Conservation (phyloP, 257 asterid genomes). For the Pogostemon cablin region DNA sequence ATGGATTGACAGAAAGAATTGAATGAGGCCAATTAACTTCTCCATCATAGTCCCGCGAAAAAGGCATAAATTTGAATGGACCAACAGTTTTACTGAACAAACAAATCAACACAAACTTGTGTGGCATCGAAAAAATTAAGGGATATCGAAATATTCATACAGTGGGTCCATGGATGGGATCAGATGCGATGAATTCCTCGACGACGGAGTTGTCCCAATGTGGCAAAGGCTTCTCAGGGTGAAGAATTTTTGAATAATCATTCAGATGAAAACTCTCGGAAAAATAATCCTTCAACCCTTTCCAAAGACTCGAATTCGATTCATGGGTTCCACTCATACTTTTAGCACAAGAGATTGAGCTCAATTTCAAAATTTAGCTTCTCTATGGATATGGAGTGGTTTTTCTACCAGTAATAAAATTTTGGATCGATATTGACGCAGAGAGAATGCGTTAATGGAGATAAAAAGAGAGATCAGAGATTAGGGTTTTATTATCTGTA, state of each 20-base stretch:
- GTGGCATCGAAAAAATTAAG: background rate
- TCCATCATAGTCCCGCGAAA: background rate
- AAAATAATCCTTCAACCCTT: slow-evolving; percentile 75
- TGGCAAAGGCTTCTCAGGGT: slow-evolving; percentile 78
- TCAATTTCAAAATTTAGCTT: background rate
- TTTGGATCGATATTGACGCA: too few species aligned
- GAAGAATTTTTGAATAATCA: slow-evolving; percentile 64
- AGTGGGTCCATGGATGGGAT: slow-evolving; percentile 77
- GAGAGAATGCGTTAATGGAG: background rate
- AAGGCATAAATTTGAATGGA: background rate
- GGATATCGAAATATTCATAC: slow-evolving; percentile 42
- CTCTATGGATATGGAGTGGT: background rate
- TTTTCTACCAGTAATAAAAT: too few species aligned
- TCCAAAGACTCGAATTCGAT: slow-evolving; percentile 52
- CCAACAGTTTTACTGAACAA: background rate
- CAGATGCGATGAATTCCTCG: slow-evolving; percentile 76
- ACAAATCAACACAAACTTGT: background rate
- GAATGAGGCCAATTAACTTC: slow-evolving; percentile 14
- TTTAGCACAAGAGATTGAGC: slow-evolving; percentile 22
- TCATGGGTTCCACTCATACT: slow-evolving; percentile 40
- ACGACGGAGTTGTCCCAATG: slow-evolving; percentile 80
- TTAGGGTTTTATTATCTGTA: background rate
- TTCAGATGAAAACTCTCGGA: slow-evolving; percentile 64
- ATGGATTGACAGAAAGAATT: background rate
- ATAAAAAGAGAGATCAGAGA: background rate